Conservation (phyloP, 352 stramenopile genomes). For the Phytopythium ostracodes region DNA sequence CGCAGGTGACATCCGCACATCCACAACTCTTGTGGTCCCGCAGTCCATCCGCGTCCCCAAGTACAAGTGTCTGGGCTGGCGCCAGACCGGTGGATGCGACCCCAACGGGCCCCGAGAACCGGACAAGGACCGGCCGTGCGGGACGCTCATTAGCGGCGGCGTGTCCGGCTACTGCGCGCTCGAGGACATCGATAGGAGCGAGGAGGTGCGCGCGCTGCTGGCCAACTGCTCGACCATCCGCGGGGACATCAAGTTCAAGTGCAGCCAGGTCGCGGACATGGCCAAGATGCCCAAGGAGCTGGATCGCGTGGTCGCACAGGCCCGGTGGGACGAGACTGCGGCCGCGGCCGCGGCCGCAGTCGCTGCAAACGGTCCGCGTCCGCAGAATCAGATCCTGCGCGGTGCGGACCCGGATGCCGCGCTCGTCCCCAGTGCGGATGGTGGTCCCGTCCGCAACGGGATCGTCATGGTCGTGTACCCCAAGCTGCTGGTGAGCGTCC, state of each 20-base stretch:
- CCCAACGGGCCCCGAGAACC: conserved; percentile 20
- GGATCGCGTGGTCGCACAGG: conserved; percentile 16
- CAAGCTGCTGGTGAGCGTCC: conserved; percentile 40
- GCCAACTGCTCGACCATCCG: conserved; percentile 29
- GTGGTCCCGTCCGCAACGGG: conserved; percentile 15
- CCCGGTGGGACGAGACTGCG: conserved; percentile 9
- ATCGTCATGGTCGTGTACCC: conserved; percentile 62
- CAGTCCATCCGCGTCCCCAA: conserved; percentile 9
- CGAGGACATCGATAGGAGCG: conserved; percentile 22
- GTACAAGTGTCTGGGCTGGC: conserved; percentile 18
- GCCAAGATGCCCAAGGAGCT: conserved; percentile 19
- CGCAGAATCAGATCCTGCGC: not conserved
- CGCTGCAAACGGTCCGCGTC: too few relatives aligned
- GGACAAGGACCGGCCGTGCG: conserved; percentile 17
- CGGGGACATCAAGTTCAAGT: conserved; percentile 27
- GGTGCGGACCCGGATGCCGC: conserved; percentile 1
- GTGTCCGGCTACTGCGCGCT: conserved; percentile 42
- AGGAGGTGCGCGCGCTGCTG: conserved; percentile 34
- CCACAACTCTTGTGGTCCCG: not conserved
- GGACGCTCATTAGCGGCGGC: too few relatives aligned
- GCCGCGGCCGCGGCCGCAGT: not conserved
- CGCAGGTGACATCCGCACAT: too few relatives aligned
- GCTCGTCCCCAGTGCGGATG: not conserved
- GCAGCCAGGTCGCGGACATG: conserved; percentile 33
- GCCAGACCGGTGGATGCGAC: conserved; percentile 16